Conservation (phyloP, 352 stramenopile species). For the Phytopythium helicoides region DNA sequence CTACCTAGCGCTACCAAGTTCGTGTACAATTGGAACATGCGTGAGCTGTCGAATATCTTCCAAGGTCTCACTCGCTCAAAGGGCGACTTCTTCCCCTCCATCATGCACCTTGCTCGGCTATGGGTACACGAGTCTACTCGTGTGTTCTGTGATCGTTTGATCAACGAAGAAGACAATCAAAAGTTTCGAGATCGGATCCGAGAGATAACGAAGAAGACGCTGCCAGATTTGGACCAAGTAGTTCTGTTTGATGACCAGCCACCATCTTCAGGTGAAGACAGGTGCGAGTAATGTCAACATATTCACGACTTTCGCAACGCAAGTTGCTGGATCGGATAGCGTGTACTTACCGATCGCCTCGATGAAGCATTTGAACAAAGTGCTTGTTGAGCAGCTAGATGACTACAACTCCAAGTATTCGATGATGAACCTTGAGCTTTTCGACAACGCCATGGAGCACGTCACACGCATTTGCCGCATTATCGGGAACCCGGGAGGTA, state of each 20-base stretch:
- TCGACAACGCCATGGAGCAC: constrained; percentile 97
- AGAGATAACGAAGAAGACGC: constrained; percentile 91
- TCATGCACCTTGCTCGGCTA: constrained; percentile 84
- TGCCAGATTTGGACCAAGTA: constrained; percentile 85
- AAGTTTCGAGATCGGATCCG: constrained; percentile 92
- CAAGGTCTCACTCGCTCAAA: constrained; percentile 93
- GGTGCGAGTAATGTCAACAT: constrained; percentile 76
- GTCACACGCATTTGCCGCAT: constrained; percentile 96
- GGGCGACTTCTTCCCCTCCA: constrained; percentile 90
- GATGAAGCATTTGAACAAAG: constrained; percentile 87
- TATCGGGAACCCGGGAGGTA: constrained; percentile 95
- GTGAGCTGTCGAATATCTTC: constrained; percentile 96
- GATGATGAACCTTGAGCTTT: constrained; percentile 98
- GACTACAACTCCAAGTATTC: constrained; percentile 97
- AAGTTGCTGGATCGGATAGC: constrained; percentile 56
- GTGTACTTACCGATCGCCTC: constrained; percentile 71
- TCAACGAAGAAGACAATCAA: constrained; percentile 93
- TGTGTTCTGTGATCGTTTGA: constrained; percentile 97
- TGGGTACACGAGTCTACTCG: constrained; percentile 97
- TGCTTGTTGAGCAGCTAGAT: constrained; percentile 94
- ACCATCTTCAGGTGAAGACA: constrained; percentile 22
- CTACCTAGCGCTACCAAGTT: constrained; percentile 96
- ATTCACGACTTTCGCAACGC: constrained; percentile 94
- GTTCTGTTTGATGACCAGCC: constrained; percentile 79
- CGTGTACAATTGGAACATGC: constrained; percentile 99